Evolutionary conservation across 129 eudicot genomes (phyloP).

Genomic region (Arctium minus): DNA sequence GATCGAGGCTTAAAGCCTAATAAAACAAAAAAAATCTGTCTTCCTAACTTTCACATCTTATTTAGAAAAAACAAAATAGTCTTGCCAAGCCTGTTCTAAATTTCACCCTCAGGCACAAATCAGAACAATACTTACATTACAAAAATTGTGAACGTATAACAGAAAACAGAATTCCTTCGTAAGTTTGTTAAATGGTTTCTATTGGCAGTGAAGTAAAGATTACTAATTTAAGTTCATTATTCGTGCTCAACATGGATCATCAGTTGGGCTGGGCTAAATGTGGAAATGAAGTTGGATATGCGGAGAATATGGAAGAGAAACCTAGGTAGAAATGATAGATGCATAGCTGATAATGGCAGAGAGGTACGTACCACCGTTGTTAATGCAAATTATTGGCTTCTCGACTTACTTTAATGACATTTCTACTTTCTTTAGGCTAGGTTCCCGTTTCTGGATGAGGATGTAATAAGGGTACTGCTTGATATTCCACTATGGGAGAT

Average conservation of each 20-base stretch:
- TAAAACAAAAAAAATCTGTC: too few relatives aligned
- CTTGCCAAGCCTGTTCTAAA: too few relatives aligned
- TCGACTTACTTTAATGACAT: constrained; percentile 2
- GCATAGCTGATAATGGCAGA: constrained; percentile 93
- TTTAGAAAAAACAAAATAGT: too few relatives aligned
- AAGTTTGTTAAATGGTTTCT: not conserved
- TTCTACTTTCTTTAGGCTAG: not conserved
- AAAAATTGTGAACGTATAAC: too few relatives aligned
- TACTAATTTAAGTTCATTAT: not conserved
- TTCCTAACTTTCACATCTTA: too few relatives aligned
- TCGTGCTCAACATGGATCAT: constrained; percentile 12
- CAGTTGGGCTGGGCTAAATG: constrained; percentile 89
- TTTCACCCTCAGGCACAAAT: too few relatives aligned
- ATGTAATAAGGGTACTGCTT: constrained; percentile 76
- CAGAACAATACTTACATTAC: too few relatives aligned
- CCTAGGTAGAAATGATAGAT: constrained; percentile 62
- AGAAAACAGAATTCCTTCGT: not conserved
- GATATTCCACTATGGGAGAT: constrained; percentile 91
- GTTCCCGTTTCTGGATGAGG: constrained; percentile 91
- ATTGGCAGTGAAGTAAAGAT: constrained; percentile 8
- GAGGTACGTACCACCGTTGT: constrained; percentile 51
- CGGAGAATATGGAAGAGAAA: too few relatives aligned
- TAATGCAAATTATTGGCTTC: not conserved
- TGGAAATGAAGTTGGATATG: constrained; percentile 87
- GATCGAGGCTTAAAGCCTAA: too few relatives aligned